Percentiles rank a stretch among this genome's conserved stretches.
Evolutionary conservation across 2,329 filamentous ascomycete genomes (phyloP).

Genomic region (Sphaerulina vaccinii): DNA sequence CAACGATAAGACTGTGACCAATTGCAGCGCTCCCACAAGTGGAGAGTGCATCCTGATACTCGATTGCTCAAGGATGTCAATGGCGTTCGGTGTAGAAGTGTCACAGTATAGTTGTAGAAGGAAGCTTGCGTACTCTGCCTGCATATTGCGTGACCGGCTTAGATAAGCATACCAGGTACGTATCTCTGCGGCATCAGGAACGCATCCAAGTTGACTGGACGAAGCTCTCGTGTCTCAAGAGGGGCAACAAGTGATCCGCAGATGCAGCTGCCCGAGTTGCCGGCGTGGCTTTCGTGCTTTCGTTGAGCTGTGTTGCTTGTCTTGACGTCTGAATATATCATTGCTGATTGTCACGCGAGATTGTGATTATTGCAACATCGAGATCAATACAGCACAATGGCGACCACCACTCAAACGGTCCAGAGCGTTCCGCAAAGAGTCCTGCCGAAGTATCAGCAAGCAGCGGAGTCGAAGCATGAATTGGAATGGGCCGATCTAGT

Average conservation of each 20-base stretch:
- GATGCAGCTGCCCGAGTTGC: conserved; percentile 4
- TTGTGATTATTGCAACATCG: neutral
- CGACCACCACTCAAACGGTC: conserved; percentile 25
- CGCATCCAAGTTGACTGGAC: conserved; percentile 8
- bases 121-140: conserved; percentile 6
- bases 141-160: conserved; percentile 18
- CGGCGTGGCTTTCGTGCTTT: conserved; percentile 7
- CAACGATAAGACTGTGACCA: neutral
- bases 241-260: neutral
- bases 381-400: conserved; percentile 12
- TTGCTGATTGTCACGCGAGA: neutral
- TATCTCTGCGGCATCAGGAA: conserved; percentile 6
- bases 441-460: too few species aligned
- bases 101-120: too few species aligned
- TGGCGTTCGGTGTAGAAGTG: too few species aligned
- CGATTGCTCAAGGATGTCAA: too few species aligned
- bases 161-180: conserved; percentile 2
- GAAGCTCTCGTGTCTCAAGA: conserved; percentile 6
- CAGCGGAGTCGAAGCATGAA: conserved; percentile 25
- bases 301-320: neutral
- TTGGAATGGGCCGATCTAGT: conserved; percentile 56
- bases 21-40: too few species aligned
- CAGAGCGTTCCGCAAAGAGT: too few species aligned
- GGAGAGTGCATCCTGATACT: too few species aligned
- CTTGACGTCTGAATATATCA: neutral